Evolutionary conservation across 2,329 filamentous ascomycete species (phyloP), one percentile per base, ranked within the genome.

Genomic region (Pseudogymnoascus pannorum): DNA sequence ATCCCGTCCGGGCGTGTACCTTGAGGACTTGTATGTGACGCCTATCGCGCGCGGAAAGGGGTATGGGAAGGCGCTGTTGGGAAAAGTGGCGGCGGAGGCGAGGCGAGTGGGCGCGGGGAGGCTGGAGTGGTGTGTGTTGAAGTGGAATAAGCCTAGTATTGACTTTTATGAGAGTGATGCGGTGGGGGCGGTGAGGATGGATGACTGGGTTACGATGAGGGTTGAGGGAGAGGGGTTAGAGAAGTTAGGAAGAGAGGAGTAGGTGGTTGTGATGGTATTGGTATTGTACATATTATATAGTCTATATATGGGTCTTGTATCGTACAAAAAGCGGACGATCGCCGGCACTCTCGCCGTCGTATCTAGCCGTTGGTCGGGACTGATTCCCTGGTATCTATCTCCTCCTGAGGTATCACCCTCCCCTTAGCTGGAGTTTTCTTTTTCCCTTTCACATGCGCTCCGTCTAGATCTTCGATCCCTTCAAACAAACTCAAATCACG

Each of bases 61-160:
- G 0, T 96, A 93, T 71, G 93, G 92, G 38, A 89, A 87, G 74
- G 77, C 80, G 68, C 74, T 97, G 71, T 78, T 97, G 57, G 83
- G 83, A 64, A 84, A 85, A 67, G 76, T 97, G 71, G 93, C 92
- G n/a, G 84, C 83, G 70, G 89, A 96, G 77, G 87, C 91, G 2
- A 71, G 89, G 60, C 81, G 82, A 60, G 87, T 92, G 66, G 79
- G 82, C 2, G 92, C 92, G 1, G 86, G 81, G 6, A 80, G 93
- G 62, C 76, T 97, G 61, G 92, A 97, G 71, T 97, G 93, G 93
- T 86, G 82, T 66, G 94, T 96, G 65, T 75, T 97, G 68, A 93
- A 90, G 76, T 96, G 92, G 92, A 97, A 97, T 71, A 84, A 90
- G 78, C 89, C 91, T 6, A 92, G 88, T 72, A 89, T 97, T 76